Percentiles rank a stretch among this genome's conserved stretches.
Conservation (phyloP, 2,329 filamentous ascomycete species). For the Dactylellina sp. region DNA sequence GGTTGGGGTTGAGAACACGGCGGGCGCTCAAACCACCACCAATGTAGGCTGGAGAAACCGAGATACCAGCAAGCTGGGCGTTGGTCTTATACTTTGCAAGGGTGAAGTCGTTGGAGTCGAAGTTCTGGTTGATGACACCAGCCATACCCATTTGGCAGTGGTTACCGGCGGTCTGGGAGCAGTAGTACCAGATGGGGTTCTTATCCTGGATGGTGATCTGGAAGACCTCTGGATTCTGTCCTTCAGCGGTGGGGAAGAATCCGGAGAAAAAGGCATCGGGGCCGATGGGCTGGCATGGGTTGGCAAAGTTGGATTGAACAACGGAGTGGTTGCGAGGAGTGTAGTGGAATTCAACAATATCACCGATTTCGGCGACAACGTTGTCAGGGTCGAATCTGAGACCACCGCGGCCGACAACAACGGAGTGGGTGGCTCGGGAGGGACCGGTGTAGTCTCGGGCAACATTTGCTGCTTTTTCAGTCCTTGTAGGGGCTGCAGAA, state of each 20-base stretch:
- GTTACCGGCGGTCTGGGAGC: constrained; percentile 64
- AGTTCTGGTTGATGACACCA: constrained; percentile 67
- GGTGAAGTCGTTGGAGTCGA: constrained; percentile 46
- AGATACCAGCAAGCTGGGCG: constrained; percentile 9
- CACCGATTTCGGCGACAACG: constrained; percentile 67
- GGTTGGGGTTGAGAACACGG: constrained; percentile 47
- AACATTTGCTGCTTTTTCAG: constrained; percentile 13
- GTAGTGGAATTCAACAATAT: constrained; percentile 70
- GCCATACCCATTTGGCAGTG: constrained; percentile 69
- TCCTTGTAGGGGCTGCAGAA: constrained; percentile 48
- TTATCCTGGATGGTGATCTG: constrained; percentile 66
- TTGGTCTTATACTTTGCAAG: constrained; percentile 35
- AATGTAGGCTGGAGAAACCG: constrained; percentile 22
- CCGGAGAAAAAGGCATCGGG: constrained; percentile 65
- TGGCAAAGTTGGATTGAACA: constrained; percentile 64
- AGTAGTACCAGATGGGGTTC: constrained; percentile 68
- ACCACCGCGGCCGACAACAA: constrained; percentile 53
- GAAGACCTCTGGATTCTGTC: constrained; percentile 64
- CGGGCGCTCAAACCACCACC: constrained; percentile 27
- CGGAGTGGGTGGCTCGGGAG: constrained; percentile 48
- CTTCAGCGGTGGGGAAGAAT: constrained; percentile 63
- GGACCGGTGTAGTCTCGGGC: constrained; percentile 18
- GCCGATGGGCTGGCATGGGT: constrained; percentile 64
- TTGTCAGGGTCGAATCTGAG: constrained; percentile 69
- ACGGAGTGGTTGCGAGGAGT: constrained; percentile 69